These are phyloP conservation scores for Saksenaea vasiformis DNA, from an alignment of 371 early-diverging fungal genomes.

Conservation along the genomic window DNA sequence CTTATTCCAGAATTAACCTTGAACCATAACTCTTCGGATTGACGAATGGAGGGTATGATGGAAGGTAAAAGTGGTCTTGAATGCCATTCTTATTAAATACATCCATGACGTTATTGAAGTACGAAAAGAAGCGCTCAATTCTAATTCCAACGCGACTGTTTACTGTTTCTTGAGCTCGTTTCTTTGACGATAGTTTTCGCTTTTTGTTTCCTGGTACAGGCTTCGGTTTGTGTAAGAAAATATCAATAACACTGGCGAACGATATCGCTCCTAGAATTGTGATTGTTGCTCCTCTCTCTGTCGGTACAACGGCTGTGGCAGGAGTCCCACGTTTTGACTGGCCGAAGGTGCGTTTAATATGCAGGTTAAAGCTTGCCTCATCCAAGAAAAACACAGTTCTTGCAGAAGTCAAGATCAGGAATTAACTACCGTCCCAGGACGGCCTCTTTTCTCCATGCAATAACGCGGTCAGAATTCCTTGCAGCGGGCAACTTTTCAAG, in stretches of 20 bases:
- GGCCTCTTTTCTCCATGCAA: too few relatives aligned
- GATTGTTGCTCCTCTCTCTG: conserved; percentile 10
- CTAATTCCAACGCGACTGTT: conserved; percentile 7
- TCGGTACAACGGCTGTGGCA: conserved; percentile 9
- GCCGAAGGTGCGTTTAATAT: conserved; percentile 12
- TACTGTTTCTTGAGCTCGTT: conserved; percentile 12
- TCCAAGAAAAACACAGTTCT: conserved; percentile 13
- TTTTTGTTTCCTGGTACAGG: conserved; percentile 13
- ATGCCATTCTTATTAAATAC: neutral
- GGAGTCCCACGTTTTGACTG: conserved; percentile 10
- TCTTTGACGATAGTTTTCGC: conserved; percentile 11
- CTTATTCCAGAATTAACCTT: neutral
- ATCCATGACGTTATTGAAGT: conserved; percentile 1
- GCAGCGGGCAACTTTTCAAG: too few relatives aligned
- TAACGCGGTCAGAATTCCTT: too few relatives aligned
- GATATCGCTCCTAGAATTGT: conserved; percentile 15
- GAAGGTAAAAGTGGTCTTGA: neutral
- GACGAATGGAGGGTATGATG: neutral
- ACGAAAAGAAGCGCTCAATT: conserved; percentile 6
- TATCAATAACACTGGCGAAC: neutral
- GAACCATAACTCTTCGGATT: neutral
- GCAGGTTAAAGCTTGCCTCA: conserved; percentile 18
- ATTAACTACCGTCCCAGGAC: too few relatives aligned
- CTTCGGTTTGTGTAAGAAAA: conserved; percentile 15
- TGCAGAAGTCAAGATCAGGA: neutral